A percentile compares a stretch with the other conserved stretches of the same genome.
These are phyloP conservation scores for Termitomyces sp. DNA, from an alignment of 768 basidiomycete genomes.

Conservation along the genomic window DNA sequence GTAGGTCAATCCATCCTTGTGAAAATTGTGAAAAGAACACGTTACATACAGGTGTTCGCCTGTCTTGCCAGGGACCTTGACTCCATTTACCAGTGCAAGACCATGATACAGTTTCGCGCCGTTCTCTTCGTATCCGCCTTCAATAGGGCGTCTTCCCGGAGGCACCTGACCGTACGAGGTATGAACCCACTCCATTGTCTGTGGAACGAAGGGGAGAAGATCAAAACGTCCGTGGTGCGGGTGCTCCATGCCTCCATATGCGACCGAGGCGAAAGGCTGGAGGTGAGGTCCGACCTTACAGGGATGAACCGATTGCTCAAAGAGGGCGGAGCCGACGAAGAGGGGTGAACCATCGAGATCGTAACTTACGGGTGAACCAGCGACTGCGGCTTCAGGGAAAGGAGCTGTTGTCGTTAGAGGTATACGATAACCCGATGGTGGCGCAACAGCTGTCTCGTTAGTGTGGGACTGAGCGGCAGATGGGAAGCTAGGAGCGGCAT, in stretches of 20 bases:
- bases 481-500: conserved; percentile 12
- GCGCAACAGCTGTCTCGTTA: conserved; percentile 20
- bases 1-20: neutral
- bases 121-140: conserved; percentile 71
- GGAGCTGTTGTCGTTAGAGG: conserved; percentile 37
- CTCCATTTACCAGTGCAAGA: conserved; percentile 40
- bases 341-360: conserved; percentile 61
- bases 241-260: conserved; percentile 59
- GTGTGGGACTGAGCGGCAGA: conserved; percentile 7
- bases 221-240: conserved; percentile 66
- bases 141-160: conserved; percentile 48
- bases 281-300: conserved; percentile 73
- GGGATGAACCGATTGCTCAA: conserved; percentile 66
- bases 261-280: conserved; percentile 43
- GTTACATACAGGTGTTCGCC: conserved; percentile 58
- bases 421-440: conserved; percentile 65
- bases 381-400: conserved; percentile 37
- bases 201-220: conserved; percentile 60
- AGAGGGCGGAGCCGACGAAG: conserved; percentile 70
- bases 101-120: conserved; percentile 69
- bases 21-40: neutral
- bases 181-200: conserved; percentile 70
- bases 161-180: conserved; percentile 60
- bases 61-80: conserved; percentile 69
- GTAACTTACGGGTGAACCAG: conserved; percentile 44